Conservation (phyloP, 768 basidiomycete genomes). For the Leccinum sublutescens region DNA sequence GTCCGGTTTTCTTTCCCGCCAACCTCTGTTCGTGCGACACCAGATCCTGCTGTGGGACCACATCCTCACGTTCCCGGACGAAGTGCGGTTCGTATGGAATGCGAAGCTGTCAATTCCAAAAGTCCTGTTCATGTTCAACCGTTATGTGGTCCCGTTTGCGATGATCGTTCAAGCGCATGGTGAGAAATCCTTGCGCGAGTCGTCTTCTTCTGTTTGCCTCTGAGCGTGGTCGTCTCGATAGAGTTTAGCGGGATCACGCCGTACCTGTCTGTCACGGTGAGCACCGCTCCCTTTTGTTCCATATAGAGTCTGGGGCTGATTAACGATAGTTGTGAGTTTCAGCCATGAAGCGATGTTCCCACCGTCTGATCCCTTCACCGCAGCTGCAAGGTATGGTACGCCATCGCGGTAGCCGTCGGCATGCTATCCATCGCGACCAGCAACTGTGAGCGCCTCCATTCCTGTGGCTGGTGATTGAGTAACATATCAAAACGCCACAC, state of each 20-base stretch:
- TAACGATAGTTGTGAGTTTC: neutral
- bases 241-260: constrained; percentile 24
- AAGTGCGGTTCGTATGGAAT: constrained; percentile 34
- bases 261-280: constrained; percentile 19
- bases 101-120: constrained; percentile 30
- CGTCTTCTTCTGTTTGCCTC: neutral
- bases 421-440: constrained; percentile 36
- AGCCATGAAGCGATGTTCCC: too few relatives aligned
- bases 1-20: neutral
- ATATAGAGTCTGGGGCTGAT: neutral
- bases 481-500: neutral
- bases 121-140: constrained; percentile 34
- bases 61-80: constrained; percentile 33
- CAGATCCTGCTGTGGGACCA: constrained; percentile 37
- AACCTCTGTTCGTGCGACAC: neutral
- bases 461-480: neutral
- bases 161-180: constrained; percentile 33
- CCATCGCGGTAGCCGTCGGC: constrained; percentile 27
- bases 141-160: constrained; percentile 31
- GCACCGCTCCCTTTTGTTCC: neutral
- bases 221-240: neutral
- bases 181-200: constrained; percentile 9
- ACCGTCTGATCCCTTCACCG: constrained; percentile 1
- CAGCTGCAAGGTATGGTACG: constrained; percentile 29
- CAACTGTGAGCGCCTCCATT: constrained; percentile 32